Evolutionary conservation across 768 basidiomycete species (phyloP).

Genomic region (Russula foetens): DNA sequence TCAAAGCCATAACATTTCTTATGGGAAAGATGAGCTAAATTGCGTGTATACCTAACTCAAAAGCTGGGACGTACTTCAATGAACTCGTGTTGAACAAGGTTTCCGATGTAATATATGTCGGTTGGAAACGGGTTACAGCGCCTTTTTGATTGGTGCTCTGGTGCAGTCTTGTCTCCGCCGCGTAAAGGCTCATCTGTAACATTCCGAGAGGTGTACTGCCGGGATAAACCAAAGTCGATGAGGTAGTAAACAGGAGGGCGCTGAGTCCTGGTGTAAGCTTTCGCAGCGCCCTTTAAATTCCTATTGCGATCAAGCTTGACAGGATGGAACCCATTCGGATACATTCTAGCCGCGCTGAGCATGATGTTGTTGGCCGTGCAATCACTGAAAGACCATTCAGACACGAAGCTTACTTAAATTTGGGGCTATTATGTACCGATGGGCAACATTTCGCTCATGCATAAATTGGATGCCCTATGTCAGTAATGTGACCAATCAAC

Average conservation of each 20-base stretch:
- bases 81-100: conserved; percentile 26
- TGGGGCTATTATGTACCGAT: no score
- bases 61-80: conserved; percentile 21
- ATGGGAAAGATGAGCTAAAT: neutral
- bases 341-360: no score
- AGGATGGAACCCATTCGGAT: no score
- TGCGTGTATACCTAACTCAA: neutral
- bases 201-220: conserved; percentile 23
- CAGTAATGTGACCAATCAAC: neutral
- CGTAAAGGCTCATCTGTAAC: conserved; percentile 26
- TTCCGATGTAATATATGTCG: conserved; percentile 32
- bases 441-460: no score
- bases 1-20: conserved; percentile 22
- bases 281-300: conserved; percentile 23
- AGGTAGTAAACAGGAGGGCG: conserved; percentile 25
- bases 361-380: no score
- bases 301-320: no score
- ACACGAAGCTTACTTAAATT: neutral
- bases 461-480: conserved; percentile 21
- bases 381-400: neutral
- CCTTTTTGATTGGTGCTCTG: conserved; percentile 27
- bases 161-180: conserved; percentile 37
- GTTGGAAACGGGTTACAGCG: no score
- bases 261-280: conserved; percentile 20
- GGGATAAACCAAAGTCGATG: no score